Base-by-base conservation (phyloP, 257 asterid genomes). In the Parsonsia alboflavescens region DNA sequence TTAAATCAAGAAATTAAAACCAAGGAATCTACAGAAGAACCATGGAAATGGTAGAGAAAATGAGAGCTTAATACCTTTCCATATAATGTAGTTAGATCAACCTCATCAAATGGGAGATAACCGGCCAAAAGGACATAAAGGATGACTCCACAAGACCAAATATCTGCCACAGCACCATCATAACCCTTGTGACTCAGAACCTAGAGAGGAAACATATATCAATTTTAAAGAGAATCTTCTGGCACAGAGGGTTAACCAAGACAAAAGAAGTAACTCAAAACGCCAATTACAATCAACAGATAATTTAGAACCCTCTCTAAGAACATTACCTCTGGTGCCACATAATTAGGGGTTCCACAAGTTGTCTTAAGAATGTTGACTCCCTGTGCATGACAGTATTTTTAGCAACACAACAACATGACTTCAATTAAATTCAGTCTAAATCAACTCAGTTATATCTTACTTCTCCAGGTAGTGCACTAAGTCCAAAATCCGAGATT, bases 331-430 rank as follows among this genome's bases (percentile, higher is more conserved):
- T 95, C 99, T 2, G 99, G 99, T 33, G 99, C 99, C 76, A 95
- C 97, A 74, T 95, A 95, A 85, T 95, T 95, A 68, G 99, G 99
- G 79, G 99, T 95, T 63, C 99, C 99, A 76, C 99, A 95, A 59
- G 98, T 95, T 75, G 99, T 95, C 76, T 90, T 88, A 78, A 95
- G 96, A 81, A 95, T 82, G 82, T 74, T 87, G 76, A 90, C 96
- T 65, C 99, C 98, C 97, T 92, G 81, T 59, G 76, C 75, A 84
- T 10, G 44, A 72, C 68, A 49, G 13, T 67, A 68, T 48, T 50
- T 78, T 83, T 76, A 84, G 86, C 73, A 74, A 73, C 80, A 81
- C 73, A 58, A 17, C 7, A 1, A 74, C 66, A 53, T 59, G n/a
- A 71, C 52, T 3, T 6, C 21, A 46, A 76, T 45, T 66, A 73